These are phyloP conservation scores for Eutrema yunnanense DNA, from an alignment of 345 rosid genomes.

Conservation along the genomic window DNA sequence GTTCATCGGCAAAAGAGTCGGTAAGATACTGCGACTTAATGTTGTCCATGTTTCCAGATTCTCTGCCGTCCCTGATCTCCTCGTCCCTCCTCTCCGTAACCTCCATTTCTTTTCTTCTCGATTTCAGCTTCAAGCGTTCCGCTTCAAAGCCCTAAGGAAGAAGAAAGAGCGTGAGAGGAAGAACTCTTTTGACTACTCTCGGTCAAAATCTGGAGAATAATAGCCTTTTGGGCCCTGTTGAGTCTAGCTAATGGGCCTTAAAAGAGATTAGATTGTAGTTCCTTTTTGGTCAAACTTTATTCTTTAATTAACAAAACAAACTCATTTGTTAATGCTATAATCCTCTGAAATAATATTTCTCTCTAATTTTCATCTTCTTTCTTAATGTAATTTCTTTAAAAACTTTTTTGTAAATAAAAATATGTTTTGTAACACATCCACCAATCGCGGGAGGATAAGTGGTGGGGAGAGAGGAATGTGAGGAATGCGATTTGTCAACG, in stretches of 20 bases:
- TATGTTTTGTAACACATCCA: not conserved
- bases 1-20: slow-evolving; percentile 43
- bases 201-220: slow-evolving; percentile 1
- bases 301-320: not conserved
- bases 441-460: slow-evolving; percentile 3
- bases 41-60: slow-evolving; percentile 20
- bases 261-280: not conserved
- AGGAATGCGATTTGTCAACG: slow-evolving; percentile 3
- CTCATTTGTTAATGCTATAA: not conserved
- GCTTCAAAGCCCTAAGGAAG: slow-evolving; percentile 32
- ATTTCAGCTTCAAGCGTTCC: not conserved
- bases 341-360: not conserved
- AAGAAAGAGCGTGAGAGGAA: not conserved
- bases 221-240: not conserved
- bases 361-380: too few species aligned
- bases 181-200: not conserved
- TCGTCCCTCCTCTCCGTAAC: slow-evolving; percentile 55
- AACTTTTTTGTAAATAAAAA: not conserved
- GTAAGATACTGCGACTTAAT: slow-evolving; percentile 20
- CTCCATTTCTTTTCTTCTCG: slow-evolving; percentile 48
- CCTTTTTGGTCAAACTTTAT: not conserved
- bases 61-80: slow-evolving; percentile 38
- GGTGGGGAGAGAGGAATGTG: not conserved
- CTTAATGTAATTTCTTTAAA: too few species aligned
- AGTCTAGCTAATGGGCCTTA: slow-evolving; percentile 3